phyloP scores from a whole-genome alignment of 345 rosid genomes.

The Corchorus capsularis region DNA sequence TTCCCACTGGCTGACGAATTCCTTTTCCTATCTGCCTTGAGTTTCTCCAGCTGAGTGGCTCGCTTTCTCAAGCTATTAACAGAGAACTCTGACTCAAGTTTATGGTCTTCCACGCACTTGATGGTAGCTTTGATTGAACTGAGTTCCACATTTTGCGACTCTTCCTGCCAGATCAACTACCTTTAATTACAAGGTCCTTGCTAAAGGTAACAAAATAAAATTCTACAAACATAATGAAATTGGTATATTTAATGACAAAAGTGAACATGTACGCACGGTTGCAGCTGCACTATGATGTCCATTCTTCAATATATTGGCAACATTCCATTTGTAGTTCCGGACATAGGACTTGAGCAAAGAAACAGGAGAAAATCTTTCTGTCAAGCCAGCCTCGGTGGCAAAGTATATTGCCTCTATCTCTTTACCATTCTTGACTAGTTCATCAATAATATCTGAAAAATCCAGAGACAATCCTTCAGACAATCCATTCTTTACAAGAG shows the following conservation, averaged over 20 bases:
- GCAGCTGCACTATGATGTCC: conserved; percentile 41
- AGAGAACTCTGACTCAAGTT: conserved; percentile 51
- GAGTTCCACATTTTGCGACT: conserved; percentile 47
- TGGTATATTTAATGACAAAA: background rate
- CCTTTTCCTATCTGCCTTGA: conserved; percentile 46
- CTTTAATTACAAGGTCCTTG: background rate
- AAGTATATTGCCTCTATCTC: conserved; percentile 64
- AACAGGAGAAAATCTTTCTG: conserved; percentile 50
- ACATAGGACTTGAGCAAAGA: conserved; percentile 51
- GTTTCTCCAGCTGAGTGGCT: conserved; percentile 47
- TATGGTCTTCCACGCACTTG: conserved; percentile 63
- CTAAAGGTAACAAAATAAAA: background rate
- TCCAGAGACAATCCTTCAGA: too few species aligned
- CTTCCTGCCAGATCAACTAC: conserved; percentile 45
- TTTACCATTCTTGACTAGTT: conserved; percentile 50
- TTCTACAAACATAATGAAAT: background rate
- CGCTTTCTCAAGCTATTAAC: conserved; percentile 44
- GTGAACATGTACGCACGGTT: conserved; percentile 24
- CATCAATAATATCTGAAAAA: conserved; percentile 50
- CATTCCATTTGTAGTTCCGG: conserved; percentile 43
- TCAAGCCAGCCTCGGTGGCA: conserved; percentile 51
- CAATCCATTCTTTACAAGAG: background rate
- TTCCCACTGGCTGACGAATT: conserved; percentile 37
- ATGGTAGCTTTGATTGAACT: conserved; percentile 52
- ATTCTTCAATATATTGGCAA: conserved; percentile 37